Conservation (phyloP, 2,329 filamentous ascomycete genomes). For the Furcasterigmium furcatum region DNA sequence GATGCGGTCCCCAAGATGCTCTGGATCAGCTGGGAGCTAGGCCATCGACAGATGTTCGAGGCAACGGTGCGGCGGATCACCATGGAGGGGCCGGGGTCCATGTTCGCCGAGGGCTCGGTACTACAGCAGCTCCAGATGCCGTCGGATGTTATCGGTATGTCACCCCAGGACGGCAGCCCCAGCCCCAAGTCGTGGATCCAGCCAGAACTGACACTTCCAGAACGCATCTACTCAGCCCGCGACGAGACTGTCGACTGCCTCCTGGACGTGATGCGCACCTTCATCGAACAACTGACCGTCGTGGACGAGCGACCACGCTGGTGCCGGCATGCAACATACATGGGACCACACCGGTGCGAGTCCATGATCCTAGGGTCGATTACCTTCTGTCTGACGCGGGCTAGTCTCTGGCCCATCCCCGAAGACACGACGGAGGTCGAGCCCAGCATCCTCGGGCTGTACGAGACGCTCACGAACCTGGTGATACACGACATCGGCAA, state of each 20-base stretch:
- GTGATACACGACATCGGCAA: conserved; percentile 22
- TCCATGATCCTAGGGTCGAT: conserved; percentile 32
- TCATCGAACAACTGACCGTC: conserved; percentile 19
- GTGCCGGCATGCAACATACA: conserved; percentile 27
- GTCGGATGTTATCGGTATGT: conserved; percentile 16
- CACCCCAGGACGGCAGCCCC: no score
- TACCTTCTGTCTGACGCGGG: conserved; percentile 26
- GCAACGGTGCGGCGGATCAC: conserved; percentile 16
- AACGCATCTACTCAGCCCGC: conserved; percentile 15
- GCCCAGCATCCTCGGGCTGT: conserved; percentile 17
- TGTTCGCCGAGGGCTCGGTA: conserved; percentile 5
- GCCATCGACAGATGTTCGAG: conserved; percentile 16
- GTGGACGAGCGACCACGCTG: conserved; percentile 26
- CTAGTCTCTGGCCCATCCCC: conserved; percentile 26
- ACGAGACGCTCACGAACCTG: conserved; percentile 17
- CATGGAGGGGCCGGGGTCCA: conserved; percentile 12
- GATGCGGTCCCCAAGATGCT: conserved; percentile 19
- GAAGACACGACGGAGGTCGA: conserved; percentile 15
- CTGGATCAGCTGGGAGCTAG: conserved; percentile 27
- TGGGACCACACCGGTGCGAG: conserved; percentile 29
- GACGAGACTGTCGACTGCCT: conserved; percentile 17
- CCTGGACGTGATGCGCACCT: conserved; percentile 18
- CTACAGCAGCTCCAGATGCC: conserved; percentile 10
- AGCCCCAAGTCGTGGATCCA: no score
- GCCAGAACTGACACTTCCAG: conserved; percentile 2